Evolutionary conservation across 1,284 basidiomycete genomes (phyloP), one percentile per base, ranked within the genome.

Genomic region (Melampsora larici-populina): DNA sequence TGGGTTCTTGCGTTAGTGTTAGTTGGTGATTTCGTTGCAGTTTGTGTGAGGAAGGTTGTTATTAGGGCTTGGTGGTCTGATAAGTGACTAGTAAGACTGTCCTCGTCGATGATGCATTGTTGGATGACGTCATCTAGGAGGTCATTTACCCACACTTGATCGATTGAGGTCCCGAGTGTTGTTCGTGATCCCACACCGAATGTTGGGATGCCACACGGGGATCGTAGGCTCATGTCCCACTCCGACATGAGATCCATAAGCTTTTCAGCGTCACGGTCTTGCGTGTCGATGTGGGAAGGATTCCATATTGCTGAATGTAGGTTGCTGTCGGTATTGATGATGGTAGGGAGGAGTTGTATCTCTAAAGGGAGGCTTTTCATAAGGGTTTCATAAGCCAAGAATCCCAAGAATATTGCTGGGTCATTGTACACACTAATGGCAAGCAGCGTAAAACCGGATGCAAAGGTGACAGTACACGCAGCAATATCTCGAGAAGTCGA

Each of bases 11-110:
- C 17, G 3, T 3, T 2, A 55, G 17, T 24, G 24, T 18, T 55
- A 40, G 0, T 31, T 17, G 5, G 55, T 11, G 2, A 4, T 9
- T 3, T 18, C 0, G n/a, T 49, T 33, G 0, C 60, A n/a, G 29
- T 31, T n/a, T 2, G 48, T 3, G 36, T 36, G 36, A 9, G 3
- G 21, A 17, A 46, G 46, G n/a, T 29, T 26, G 70, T 64, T 5
- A 36, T 64, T 15, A 74, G 51, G 26, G 72, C 48, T 40, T 74
- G 72, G 31, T 74, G 72, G 33, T 74, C 72, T 1, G 72, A 74
- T 4, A 48, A n/a, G n/a, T n/a, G n/a, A n/a, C n/a, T n/a, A n/a
- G n/a, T n/a, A n/a, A n/a, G n/a, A n/a, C n/a, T n/a, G 46, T 74
- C 36, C 13, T 29, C 29, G 24, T 24, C 43, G 8, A 73, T 49